phyloP scores from a whole-genome alignment of 371 early-diverging fungal species.

The Mucor saturninus region DNA sequence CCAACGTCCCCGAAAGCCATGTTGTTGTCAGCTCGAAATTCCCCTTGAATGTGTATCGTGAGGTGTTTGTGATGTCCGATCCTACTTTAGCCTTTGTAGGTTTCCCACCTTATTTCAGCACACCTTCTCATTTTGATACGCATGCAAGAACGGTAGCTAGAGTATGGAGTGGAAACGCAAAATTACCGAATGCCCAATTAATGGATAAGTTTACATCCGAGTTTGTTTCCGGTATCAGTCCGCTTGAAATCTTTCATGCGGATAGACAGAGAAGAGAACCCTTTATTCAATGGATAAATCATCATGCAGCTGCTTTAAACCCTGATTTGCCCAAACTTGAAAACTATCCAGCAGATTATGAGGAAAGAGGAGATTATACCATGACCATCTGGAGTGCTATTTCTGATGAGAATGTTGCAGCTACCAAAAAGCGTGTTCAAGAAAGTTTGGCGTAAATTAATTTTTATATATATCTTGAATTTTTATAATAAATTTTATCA shows the following conservation, averaged over 20 bases:
- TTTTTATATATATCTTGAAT: too few species aligned
- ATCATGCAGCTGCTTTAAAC: constrained; percentile 26
- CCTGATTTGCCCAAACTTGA: constrained; percentile 9
- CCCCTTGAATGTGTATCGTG: constrained; percentile 35
- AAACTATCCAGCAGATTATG: constrained; percentile 16
- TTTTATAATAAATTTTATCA: too few species aligned
- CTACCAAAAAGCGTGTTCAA: not conserved
- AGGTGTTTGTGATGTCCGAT: constrained; percentile 40
- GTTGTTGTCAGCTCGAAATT: constrained; percentile 11
- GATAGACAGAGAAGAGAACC: constrained; percentile 23
- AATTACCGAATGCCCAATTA: constrained; percentile 23
- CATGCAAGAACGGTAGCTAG: constrained; percentile 45
- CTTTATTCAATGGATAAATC: constrained; percentile 39
- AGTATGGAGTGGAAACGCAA: constrained; percentile 42
- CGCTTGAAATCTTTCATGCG: not conserved
- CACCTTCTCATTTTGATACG: constrained; percentile 31
- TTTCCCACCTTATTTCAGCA: constrained; percentile 26
- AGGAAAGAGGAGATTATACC: not conserved
- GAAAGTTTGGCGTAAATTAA: too few species aligned
- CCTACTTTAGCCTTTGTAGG: constrained; percentile 48
- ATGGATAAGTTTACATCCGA: constrained; percentile 30
- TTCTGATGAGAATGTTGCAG: constrained; percentile 5
- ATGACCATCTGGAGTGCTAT: not conserved
- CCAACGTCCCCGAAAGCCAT: constrained; percentile 19
- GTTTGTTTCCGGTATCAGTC: constrained; percentile 14